Evolutionary conservation across 2,329 filamentous ascomycete species (phyloP).

Genomic region (Xylariaceae sp.): DNA sequence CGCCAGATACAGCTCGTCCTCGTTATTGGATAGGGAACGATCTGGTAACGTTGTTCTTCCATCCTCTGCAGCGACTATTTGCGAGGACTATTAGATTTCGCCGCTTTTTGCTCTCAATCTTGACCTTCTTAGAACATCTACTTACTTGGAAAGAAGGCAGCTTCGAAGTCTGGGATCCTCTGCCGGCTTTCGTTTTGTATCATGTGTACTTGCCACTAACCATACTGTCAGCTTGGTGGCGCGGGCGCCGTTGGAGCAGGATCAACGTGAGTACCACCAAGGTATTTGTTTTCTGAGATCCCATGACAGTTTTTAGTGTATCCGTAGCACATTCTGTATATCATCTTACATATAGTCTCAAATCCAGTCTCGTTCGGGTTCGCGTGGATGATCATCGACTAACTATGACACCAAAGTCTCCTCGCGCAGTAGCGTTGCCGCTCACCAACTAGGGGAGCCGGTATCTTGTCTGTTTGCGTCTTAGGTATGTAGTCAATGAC

Average conservation of each 20-base stretch:
- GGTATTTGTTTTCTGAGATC: constrained; percentile 22
- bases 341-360: not conserved
- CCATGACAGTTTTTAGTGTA: not conserved
- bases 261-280: constrained; percentile 63
- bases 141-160: constrained; percentile 50
- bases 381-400: not conserved
- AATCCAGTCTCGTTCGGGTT: not conserved
- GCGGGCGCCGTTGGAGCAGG: constrained; percentile 53
- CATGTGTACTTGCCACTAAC: constrained; percentile 51
- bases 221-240: constrained; percentile 43
- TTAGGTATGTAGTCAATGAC: not conserved
- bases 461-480: not conserved
- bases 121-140: constrained; percentile 36
- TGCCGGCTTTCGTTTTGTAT: constrained; percentile 53
- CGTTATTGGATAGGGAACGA: constrained; percentile 67
- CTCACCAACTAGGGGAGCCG: not conserved
- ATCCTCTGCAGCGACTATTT: constrained; percentile 37
- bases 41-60: constrained; percentile 46
- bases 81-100: constrained; percentile 20
- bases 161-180: constrained; percentile 50
- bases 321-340: not conserved
- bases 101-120: constrained; percentile 22
- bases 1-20: constrained; percentile 23
- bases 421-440: too few species aligned
- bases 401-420: not conserved